Percentiles rank a stretch among this genome's conserved stretches.
These are phyloP conservation scores for Ceratobasidium papillatum DNA, from an alignment of 1,284 basidiomycete species.

Conservation along the genomic window DNA sequence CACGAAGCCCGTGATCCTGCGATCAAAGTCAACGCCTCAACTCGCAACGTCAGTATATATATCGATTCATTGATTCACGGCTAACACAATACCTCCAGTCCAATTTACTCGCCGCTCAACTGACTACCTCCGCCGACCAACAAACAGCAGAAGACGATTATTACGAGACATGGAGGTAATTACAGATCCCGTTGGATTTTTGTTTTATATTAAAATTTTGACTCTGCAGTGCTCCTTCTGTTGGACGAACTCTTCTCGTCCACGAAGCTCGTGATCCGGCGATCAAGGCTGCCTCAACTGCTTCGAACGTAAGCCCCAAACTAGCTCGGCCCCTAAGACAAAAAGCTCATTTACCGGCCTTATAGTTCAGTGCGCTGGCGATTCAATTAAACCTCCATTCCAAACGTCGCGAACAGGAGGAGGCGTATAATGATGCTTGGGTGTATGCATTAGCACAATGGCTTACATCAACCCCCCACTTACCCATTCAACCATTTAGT, in stretches of 20 bases:
- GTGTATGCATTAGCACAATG: neutral
- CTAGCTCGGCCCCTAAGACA: neutral
- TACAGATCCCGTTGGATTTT: neutral
- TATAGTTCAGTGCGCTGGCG: neutral
- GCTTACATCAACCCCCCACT: neutral
- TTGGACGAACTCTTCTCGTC: neutral
- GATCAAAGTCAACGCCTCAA: neutral
- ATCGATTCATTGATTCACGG: neutral
- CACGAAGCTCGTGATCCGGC: conserved; percentile 15
- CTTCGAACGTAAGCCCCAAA: neutral
- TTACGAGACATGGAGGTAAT: conserved; percentile 28
- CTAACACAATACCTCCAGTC: neutral
- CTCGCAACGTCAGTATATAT: conserved; percentile 7
- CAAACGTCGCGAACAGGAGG: neutral
- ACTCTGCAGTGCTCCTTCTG: neutral
- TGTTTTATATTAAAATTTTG: neutral
- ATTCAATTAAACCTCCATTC: neutral
- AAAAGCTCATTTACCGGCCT: neutral
- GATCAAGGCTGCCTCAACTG: neutral
- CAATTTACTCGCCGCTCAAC: conserved; percentile 14
- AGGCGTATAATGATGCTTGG: conserved; percentile 29
- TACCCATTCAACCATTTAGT: neutral
- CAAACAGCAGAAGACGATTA: neutral
- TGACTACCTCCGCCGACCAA: neutral
- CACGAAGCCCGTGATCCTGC: conserved; percentile 6